Evolutionary conservation across 179 eudicot genomes (phyloP).

Genomic region (Vitellaria paradoxa): DNA sequence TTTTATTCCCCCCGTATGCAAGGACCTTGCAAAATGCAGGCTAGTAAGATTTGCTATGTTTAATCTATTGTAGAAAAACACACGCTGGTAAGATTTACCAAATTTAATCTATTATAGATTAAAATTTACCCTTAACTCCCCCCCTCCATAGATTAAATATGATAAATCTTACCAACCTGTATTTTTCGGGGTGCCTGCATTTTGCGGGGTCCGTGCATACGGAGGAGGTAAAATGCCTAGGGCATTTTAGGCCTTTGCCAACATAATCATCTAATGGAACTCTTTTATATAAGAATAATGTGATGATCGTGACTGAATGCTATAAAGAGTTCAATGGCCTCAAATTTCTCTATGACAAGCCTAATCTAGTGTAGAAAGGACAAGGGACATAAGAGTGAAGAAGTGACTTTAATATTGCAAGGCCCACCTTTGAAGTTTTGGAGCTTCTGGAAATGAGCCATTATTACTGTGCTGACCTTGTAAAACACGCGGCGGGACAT

Average conservation of each 20-base stretch:
- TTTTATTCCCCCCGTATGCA: no score
- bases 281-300: not conserved
- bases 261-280: not conserved
- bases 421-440: conserved; percentile 19
- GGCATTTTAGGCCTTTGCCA: not conserved
- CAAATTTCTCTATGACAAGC: not conserved
- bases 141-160: no score
- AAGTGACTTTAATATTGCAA: not conserved
- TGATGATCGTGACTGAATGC: not conserved
- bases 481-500: conserved; percentile 14
- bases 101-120: no score
- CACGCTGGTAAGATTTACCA: no score
- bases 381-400: not conserved
- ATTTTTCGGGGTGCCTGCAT: no score
- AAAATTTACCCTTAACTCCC: no score
- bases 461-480: conserved; percentile 14
- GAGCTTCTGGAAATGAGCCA: conserved; percentile 8
- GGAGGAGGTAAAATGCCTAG: no score
- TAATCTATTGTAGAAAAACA: no score
- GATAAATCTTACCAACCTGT: no score
- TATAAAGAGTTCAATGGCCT: not conserved
- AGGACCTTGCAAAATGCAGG: no score
- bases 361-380: not conserved
- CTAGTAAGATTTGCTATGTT: no score
- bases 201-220: no score